Percentiles rank a stretch among this genome's conserved stretches.
These are phyloP conservation scores for Raffaelea albimanens DNA, from an alignment of 2,329 filamentous ascomycete genomes.

Conservation along the genomic window DNA sequence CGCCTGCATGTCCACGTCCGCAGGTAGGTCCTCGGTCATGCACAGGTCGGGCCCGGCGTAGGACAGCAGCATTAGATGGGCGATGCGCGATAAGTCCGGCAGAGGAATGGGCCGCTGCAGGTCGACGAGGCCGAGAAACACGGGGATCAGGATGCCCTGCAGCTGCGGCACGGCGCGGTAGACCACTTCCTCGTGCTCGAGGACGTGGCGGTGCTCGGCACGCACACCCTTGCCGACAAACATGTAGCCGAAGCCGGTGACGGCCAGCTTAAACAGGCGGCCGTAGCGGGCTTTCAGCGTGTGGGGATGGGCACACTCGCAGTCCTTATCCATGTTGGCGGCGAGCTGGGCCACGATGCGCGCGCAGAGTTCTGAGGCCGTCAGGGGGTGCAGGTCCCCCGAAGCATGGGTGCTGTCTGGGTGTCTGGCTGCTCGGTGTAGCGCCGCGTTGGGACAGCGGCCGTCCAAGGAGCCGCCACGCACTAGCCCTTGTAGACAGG, in stretches of 20 bases:
- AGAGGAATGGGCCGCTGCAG: conserved; percentile 6
- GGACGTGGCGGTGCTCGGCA: not conserved
- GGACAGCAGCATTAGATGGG: conserved; percentile 13
- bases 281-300: conserved; percentile 6
- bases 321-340: conserved; percentile 4
- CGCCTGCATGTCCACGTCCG: not conserved
- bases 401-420: too few relatives aligned
- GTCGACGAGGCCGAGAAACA: conserved; percentile 9
- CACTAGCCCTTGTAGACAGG: not conserved
- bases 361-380: not conserved
- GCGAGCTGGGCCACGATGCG: conserved; percentile 3
- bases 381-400: not conserved
- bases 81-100: conserved; percentile 3
- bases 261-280: conserved; percentile 9
- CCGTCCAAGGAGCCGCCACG: not conserved
- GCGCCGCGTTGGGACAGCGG: conserved; percentile 1
- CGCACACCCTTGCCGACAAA: conserved; percentile 11
- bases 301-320: not conserved
- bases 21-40: not conserved
- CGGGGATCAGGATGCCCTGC: conserved; percentile 10
- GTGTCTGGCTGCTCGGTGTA: not conserved
- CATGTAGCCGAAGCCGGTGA: conserved; percentile 9
- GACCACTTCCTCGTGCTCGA: conserved; percentile 3
- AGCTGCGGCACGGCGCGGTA: conserved; percentile 5
- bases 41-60: conserved; percentile 6